Percentiles rank a stretch among this genome's conserved stretches.
Evolutionary conservation across 2,329 filamentous ascomycete species (phyloP).

Genomic region (Myriosclerotinia curreyana): DNA sequence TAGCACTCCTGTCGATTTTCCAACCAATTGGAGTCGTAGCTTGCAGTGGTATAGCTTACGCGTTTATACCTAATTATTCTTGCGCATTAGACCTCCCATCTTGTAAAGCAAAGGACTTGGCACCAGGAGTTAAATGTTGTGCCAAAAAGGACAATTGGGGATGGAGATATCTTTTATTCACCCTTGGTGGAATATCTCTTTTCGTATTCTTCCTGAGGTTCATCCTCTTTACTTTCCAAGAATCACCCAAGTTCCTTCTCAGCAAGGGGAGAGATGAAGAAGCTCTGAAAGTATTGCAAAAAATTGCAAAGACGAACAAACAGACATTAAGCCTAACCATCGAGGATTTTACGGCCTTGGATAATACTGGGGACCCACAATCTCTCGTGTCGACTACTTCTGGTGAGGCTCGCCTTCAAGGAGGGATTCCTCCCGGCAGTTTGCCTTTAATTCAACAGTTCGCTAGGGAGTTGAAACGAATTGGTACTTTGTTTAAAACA

Average conservation of each 20-base stretch:
- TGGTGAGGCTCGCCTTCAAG: background rate
- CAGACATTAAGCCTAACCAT: conserved; percentile 11
- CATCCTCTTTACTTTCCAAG: conserved; percentile 53
- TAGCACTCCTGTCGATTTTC: conserved; percentile 33
- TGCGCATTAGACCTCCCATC: conserved; percentile 25
- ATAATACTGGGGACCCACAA: background rate
- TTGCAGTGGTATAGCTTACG: conserved; percentile 33
- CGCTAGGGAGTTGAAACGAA: conserved; percentile 42
- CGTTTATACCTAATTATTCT: conserved; percentile 28
- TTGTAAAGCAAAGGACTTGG: conserved; percentile 30
- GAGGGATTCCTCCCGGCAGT: background rate
- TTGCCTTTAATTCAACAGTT: background rate
- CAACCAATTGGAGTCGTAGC: conserved; percentile 34
- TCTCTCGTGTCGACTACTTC: background rate
- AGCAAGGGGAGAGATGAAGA: conserved; percentile 52
- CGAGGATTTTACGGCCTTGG: conserved; percentile 18
- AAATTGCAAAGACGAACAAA: conserved; percentile 51
- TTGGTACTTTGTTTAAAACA: conserved; percentile 46
- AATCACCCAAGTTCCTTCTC: conserved; percentile 58
- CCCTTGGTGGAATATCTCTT: conserved; percentile 53
- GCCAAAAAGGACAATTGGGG: conserved; percentile 50
- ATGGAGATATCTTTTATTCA: conserved; percentile 56
- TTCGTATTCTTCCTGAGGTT: conserved; percentile 55
- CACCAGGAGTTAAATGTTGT: conserved; percentile 30
- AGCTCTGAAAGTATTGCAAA: conserved; percentile 52